These are phyloP conservation scores for Suhomyces xylopsoci DNA, from an alignment of 805 yeast genomes.

Conservation along the genomic window DNA sequence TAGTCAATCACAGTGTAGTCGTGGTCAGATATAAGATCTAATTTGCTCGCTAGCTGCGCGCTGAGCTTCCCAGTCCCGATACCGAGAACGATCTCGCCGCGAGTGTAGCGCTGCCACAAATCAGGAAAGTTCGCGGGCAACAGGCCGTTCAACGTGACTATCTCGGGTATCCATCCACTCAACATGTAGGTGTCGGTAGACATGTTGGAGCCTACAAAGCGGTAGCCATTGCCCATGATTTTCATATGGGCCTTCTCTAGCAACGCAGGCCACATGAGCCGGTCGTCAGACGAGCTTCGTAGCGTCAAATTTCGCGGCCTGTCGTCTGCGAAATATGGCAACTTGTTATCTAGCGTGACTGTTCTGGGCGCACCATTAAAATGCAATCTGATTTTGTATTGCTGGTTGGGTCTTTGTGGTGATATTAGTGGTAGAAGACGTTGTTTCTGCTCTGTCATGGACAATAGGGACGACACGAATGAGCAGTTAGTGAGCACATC, in stretches of 20 bases:
- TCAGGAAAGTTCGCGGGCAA: constrained; percentile 20
- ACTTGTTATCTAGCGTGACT: constrained; percentile 44
- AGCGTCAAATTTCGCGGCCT: constrained; percentile 30
- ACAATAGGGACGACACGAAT: constrained; percentile 64
- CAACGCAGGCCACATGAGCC: constrained; percentile 63
- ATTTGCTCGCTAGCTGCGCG: constrained; percentile 25
- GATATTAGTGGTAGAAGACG: constrained; percentile 6
- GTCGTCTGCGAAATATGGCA: constrained; percentile 35
- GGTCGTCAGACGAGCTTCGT: constrained; percentile 30
- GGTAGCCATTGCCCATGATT: constrained; percentile 55
- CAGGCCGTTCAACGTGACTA: constrained; percentile 31
- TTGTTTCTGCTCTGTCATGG: constrained; percentile 32
- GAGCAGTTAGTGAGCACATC: constrained; percentile 67
- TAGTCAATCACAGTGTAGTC: constrained; percentile 56
- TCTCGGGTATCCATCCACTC: constrained; percentile 74
- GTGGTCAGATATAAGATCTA: constrained; percentile 53
- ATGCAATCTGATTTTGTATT: constrained; percentile 39
- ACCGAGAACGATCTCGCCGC: constrained; percentile 49
- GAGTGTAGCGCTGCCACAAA: constrained; percentile 23
- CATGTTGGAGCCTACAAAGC: constrained; percentile 72
- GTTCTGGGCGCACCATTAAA: constrained; percentile 54
- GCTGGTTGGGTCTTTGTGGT: constrained; percentile 15
- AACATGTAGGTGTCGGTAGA: constrained; percentile 64
- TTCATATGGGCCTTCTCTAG: constrained; percentile 74
- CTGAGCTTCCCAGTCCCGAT: constrained; percentile 62